Conservation (phyloP, 176 grass and related monocot species). For the Cenchrus americanus region DNA sequence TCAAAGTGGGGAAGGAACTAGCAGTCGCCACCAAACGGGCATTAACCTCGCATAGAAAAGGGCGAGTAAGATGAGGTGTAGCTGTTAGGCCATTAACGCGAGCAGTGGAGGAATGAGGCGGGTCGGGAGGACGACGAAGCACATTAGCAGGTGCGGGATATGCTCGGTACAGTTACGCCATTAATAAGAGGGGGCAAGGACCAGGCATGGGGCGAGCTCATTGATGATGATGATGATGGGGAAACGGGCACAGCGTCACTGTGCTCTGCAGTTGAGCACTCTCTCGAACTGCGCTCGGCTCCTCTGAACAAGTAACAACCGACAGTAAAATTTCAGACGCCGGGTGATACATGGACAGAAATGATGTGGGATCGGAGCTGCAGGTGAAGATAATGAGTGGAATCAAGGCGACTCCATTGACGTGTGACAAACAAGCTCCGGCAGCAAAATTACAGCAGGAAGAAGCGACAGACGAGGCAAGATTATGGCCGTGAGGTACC, state of each 20-base stretch:
- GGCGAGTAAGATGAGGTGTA: conserved; percentile 51
- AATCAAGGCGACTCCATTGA: conserved; percentile 25
- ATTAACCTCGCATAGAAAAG: conserved; percentile 30
- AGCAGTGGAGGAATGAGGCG: conserved; percentile 23
- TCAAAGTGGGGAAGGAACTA: conserved; percentile 18
- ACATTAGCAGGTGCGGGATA: conserved; percentile 34
- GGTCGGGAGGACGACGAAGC: conserved; percentile 26
- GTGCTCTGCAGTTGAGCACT: neutral
- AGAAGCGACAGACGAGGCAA: conserved; percentile 13
- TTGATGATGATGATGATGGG: conserved; percentile 55
- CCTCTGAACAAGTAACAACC: neutral
- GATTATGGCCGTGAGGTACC: neutral
- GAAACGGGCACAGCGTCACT: conserved; percentile 49
- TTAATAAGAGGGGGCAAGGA: conserved; percentile 34
- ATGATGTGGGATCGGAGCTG: conserved; percentile 7
- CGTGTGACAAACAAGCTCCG: conserved; percentile 20
- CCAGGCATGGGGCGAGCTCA: conserved; percentile 31
- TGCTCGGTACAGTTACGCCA: conserved; percentile 34
- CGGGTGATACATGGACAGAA: neutral
- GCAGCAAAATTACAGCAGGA: conserved; percentile 40
- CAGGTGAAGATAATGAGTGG: conserved; percentile 9
- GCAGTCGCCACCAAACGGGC: conserved; percentile 35
- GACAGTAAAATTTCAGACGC: neutral
- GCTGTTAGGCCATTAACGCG: conserved; percentile 44
- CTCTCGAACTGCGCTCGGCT: conserved; percentile 10